phyloP scores from a whole-genome alignment of 768 basidiomycete genomes.

The Russula virescens region DNA sequence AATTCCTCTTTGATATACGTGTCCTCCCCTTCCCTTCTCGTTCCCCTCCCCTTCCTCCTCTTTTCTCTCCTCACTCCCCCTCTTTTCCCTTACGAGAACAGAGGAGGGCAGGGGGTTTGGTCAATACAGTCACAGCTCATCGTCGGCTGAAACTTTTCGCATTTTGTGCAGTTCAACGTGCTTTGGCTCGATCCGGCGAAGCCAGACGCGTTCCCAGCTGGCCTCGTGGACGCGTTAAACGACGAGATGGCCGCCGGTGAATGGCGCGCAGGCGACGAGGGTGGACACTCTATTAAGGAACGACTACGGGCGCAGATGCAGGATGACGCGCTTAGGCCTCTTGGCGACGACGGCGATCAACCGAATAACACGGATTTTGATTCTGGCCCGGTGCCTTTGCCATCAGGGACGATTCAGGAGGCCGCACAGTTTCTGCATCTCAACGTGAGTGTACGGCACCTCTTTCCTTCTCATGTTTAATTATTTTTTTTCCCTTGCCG shows the following conservation, averaged over 20 bases:
- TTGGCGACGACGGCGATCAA: slow-evolving; percentile 37
- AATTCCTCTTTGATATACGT: background rate
- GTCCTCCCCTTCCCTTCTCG: too few relatives aligned
- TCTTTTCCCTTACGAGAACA: background rate
- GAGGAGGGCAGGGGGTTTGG: too few relatives aligned
- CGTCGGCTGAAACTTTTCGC: background rate
- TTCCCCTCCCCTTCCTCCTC: too few relatives aligned
- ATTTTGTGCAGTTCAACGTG: slow-evolving; percentile 63
- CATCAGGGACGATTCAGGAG: slow-evolving; percentile 58
- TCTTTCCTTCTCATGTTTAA: too few relatives aligned
- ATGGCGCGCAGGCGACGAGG: slow-evolving; percentile 21
- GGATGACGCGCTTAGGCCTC: slow-evolving; percentile 59
- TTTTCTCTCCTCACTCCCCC: background rate
- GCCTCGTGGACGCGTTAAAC: slow-evolving; percentile 57
- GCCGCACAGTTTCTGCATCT: slow-evolving; percentile 61
- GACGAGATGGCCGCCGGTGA: slow-evolving; percentile 31
- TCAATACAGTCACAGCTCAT: too few relatives aligned
- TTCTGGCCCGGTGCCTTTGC: slow-evolving; percentile 33
- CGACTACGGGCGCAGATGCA: slow-evolving; percentile 73
- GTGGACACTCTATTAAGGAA: slow-evolving; percentile 33
- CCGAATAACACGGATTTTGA: slow-evolving; percentile 23
- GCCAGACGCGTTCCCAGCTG: slow-evolving; percentile 58
- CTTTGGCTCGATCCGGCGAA: slow-evolving; percentile 70
- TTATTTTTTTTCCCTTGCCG: background rate
- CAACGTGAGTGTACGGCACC: slow-evolving; percentile 33